phyloP scores from a whole-genome alignment of 306 rosid genomes.

The Quercus wislizeni region DNA sequence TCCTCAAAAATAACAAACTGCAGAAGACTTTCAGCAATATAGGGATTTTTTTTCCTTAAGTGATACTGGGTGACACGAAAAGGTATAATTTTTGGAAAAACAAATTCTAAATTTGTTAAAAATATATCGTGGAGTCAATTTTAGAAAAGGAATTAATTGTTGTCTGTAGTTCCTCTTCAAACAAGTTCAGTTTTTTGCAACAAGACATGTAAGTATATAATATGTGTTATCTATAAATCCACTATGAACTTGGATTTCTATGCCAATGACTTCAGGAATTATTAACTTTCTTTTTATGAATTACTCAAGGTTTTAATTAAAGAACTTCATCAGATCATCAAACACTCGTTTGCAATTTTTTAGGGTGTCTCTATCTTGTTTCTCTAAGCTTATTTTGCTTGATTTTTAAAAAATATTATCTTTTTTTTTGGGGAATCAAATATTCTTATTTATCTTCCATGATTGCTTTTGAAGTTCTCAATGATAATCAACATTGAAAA shows the following conservation, averaged over 20 bases:
- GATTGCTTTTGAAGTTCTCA: neutral
- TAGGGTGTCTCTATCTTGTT: too few species aligned
- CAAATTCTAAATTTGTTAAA: neutral
- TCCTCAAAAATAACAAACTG: too few species aligned
- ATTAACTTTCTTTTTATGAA: neutral
- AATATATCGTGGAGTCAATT: neutral
- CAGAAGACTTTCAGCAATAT: too few species aligned
- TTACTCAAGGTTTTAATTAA: neutral
- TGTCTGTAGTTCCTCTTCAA: neutral
- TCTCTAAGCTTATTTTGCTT: neutral
- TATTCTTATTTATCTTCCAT: neutral
- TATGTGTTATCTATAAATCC: neutral
- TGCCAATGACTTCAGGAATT: neutral
- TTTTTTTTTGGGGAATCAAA: too few species aligned
- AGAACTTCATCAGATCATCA: neutral
- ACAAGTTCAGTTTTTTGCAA: neutral
- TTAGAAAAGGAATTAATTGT: neutral
- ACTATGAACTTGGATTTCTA: neutral
- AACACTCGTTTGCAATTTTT: too few species aligned
- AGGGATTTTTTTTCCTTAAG: too few species aligned
- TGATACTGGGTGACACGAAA: too few species aligned
- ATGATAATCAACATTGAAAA: neutral
- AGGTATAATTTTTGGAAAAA: neutral
- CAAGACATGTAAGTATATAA: neutral
- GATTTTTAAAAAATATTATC: neutral